These are phyloP conservation scores for Xylaria polymorpha DNA, from an alignment of 2,329 filamentous ascomycete species.

Conservation along the genomic window DNA sequence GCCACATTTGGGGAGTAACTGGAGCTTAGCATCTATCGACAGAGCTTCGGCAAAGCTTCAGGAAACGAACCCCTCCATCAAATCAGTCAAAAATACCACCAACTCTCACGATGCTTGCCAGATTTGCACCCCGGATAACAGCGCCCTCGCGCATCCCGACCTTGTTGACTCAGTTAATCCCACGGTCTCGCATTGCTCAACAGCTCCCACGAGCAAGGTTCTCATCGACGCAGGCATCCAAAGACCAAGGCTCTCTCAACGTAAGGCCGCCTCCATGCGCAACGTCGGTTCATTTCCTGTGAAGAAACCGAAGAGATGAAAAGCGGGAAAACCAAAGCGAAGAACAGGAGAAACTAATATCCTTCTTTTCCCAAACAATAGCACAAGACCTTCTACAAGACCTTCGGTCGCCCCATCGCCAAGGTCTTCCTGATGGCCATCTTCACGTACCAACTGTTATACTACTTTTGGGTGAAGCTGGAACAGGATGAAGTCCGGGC, in stretches of 20 bases:
- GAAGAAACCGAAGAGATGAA: not conserved
- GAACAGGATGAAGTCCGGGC: conserved; percentile 76
- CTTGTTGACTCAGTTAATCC: conserved; percentile 7
- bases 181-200: conserved; percentile 20
- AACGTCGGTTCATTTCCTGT: not conserved
- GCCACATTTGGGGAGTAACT: not conserved
- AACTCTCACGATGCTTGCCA: conserved; percentile 24
- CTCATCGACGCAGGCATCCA: conserved; percentile 37
- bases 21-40: not conserved
- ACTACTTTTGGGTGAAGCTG: conserved; percentile 79
- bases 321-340: not conserved
- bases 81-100: not conserved
- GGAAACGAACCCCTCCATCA: not conserved
- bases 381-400: conserved; percentile 77
- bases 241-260: conserved; percentile 37
- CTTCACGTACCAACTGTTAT: conserved; percentile 81
- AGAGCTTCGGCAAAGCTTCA: not conserved
- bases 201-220: conserved; percentile 36
- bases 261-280: conserved; percentile 21
- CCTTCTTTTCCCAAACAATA: conserved; percentile 4
- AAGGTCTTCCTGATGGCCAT: conserved; percentile 81
- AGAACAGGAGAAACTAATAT: conserved; percentile 16
- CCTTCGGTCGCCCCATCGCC: conserved; percentile 76
- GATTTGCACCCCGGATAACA: conserved; percentile 12
- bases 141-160: conserved; percentile 36